Evolutionary conservation across 306 rosid species (phyloP).

Genomic region (Medicago ruthenica): DNA sequence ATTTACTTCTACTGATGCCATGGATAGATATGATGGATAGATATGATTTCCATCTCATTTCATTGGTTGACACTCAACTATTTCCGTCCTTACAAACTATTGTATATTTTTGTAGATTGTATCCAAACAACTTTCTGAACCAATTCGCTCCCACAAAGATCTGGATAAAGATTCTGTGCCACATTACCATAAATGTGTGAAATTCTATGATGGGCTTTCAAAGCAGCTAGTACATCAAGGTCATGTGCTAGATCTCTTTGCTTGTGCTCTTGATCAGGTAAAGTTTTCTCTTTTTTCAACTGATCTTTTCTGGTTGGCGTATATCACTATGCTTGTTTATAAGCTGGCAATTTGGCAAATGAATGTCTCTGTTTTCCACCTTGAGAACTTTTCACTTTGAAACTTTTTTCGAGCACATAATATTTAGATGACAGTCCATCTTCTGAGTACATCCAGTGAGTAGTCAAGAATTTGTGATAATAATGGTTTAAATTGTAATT

Average conservation of each 20-base stretch:
- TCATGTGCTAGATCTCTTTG: conserved; percentile 94
- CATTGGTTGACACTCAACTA: conserved; percentile 40
- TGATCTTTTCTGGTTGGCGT: conserved; percentile 28
- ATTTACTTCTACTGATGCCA: conserved; percentile 6
- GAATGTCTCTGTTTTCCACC: conserved; percentile 26
- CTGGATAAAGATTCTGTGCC: conserved; percentile 95
- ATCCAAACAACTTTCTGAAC: conserved; percentile 84
- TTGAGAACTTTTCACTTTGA: conserved; percentile 2
- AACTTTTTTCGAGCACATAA: background rate
- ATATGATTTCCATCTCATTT: conserved; percentile 23
- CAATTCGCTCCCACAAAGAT: conserved; percentile 98
- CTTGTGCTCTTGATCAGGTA: conserved; percentile 99
- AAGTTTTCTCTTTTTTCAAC: conserved; percentile 26
- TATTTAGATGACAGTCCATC: background rate
- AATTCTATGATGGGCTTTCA: conserved; percentile 87
- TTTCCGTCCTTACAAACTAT: conserved; percentile 39
- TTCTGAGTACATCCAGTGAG: background rate
- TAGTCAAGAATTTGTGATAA: conserved; percentile 21
- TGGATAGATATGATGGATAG: background rate
- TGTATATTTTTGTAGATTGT: conserved; percentile 79
- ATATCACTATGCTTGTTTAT: conserved; percentile 26
- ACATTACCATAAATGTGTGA: conserved; percentile 85
- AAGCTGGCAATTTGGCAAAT: background rate
- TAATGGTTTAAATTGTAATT: conserved; percentile 24
- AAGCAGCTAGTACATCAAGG: conserved; percentile 99